Evolutionary conservation across 2,329 filamentous ascomycete species (phyloP).

Genomic region (Helotiales sp.): DNA sequence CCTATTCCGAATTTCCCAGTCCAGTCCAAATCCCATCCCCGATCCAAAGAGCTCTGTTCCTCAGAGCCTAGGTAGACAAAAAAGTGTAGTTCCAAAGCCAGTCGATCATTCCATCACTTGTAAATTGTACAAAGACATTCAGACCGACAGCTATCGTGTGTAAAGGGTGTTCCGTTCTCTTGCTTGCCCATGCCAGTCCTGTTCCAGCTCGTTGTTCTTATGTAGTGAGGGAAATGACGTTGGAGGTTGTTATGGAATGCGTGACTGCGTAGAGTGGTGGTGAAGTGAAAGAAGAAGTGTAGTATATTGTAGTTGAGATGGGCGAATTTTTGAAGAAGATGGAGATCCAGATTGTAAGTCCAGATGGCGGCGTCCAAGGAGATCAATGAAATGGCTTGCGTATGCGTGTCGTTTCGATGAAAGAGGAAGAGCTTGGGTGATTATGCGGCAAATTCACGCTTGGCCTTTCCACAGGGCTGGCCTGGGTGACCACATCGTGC

Average conservation of each 20-base stretch:
- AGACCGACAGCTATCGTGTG: background rate
- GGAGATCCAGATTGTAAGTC: background rate
- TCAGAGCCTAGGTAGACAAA: conserved; percentile 16
- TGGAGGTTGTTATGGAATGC: no score
- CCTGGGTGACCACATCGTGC: conserved; percentile 29
- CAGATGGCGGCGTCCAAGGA: background rate
- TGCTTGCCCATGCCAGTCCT: background rate
- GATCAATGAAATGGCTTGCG: background rate
- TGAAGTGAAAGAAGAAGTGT: conserved; percentile 3
- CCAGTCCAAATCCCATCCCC: background rate
- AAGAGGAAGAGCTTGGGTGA: background rate
- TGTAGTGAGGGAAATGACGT: background rate
- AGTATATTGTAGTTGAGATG: background rate
- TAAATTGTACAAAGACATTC: background rate
- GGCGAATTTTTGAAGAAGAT: background rate
- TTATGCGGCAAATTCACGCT: background rate
- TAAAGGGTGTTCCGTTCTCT: background rate
- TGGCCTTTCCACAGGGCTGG: conserved; percentile 31
- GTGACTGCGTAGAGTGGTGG: background rate
- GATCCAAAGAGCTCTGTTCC: conserved; percentile 7
- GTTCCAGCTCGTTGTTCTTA: background rate
- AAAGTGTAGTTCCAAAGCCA: conserved; percentile 13
- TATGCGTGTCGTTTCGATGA: background rate
- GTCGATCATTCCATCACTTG: background rate
- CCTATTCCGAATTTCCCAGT: background rate